Evolutionary conservation across 306 rosid species (phyloP).

Genomic region (Rosa multiflora): DNA sequence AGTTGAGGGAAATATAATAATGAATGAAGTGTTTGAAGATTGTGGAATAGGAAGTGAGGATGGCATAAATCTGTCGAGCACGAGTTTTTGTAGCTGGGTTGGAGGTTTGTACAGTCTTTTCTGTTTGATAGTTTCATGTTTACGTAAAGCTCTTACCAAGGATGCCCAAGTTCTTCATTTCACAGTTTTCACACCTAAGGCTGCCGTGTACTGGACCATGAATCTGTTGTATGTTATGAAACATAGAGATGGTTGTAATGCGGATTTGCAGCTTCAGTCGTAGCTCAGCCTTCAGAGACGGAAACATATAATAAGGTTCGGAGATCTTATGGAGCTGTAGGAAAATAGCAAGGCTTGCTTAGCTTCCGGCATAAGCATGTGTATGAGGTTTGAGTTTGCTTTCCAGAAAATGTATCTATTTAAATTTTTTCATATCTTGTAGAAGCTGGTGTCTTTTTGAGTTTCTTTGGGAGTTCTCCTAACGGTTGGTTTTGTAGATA

Average conservation of each 20-base stretch:
- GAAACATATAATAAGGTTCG: constrained; percentile 23
- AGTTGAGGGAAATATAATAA: not conserved
- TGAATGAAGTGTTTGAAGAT: not conserved
- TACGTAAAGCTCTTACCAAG: constrained; percentile 10
- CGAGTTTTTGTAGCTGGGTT: constrained; percentile 42
- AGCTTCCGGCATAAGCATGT: constrained; percentile 20
- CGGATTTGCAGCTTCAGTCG: constrained; percentile 19
- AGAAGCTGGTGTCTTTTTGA: constrained; percentile 7
- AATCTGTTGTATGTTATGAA: constrained; percentile 25
- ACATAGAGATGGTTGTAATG: constrained; percentile 14
- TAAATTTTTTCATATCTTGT: constrained; percentile 7
- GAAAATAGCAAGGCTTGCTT: constrained; percentile 4
- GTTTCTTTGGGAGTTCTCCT: not conserved
- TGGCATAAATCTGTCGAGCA: constrained; percentile 27
- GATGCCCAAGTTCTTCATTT: constrained; percentile 20
- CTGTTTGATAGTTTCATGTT: constrained; percentile 37
- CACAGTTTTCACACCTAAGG: not conserved
- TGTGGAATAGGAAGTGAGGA: constrained; percentile 17
- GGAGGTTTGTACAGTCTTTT: constrained; percentile 38
- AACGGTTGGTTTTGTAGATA: constrained; percentile 16
- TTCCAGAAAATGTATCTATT: constrained; percentile 15
- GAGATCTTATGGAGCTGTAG: constrained; percentile 32
- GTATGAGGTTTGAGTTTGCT: constrained; percentile 30
- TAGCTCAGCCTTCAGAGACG: constrained; percentile 22
- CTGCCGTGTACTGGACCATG: not conserved